Evolutionary conservation across 768 basidiomycete genomes (phyloP).

Genomic region (Collybiopsis confluens): DNA sequence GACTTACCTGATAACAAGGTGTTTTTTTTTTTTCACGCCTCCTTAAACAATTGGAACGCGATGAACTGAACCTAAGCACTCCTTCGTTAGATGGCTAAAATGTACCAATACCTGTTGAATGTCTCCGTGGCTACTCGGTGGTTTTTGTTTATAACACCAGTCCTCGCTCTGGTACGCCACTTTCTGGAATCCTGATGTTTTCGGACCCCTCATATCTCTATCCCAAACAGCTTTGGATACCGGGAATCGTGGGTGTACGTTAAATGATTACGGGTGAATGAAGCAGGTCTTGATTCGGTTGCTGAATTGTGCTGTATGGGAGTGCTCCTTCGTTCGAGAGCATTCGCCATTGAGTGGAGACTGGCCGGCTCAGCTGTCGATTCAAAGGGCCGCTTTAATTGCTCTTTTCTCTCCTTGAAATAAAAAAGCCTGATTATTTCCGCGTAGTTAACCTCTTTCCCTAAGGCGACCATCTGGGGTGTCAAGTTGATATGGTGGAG

Average conservation of each 20-base stretch:
- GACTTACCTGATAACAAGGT: slow-evolving; percentile 58
- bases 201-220: not conserved
- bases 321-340: no score
- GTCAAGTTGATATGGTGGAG: slow-evolving; percentile 73
- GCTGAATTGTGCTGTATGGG: no score
- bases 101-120: slow-evolving; percentile 73
- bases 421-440: not conserved
- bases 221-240: slow-evolving; percentile 58
- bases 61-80: no score
- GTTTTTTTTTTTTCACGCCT: no score
- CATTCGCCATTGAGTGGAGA: no score
- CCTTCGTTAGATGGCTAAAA: slow-evolving; percentile 42
- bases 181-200: no score
- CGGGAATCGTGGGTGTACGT: slow-evolving; percentile 43
- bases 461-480: slow-evolving; percentile 54
- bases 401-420: no score
- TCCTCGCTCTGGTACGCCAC: slow-evolving; percentile 34
- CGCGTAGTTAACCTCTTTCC: slow-evolving; percentile 39
- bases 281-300: no score
- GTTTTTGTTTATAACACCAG: slow-evolving; percentile 74
- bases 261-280: no score
- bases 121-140: slow-evolving; percentile 77
- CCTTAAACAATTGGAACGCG: no score
- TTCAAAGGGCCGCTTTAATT: no score
- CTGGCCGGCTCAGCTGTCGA: no score